These are phyloP conservation scores for Ustulina deusta DNA, from an alignment of 2,329 filamentous ascomycete genomes.

Conservation along the genomic window DNA sequence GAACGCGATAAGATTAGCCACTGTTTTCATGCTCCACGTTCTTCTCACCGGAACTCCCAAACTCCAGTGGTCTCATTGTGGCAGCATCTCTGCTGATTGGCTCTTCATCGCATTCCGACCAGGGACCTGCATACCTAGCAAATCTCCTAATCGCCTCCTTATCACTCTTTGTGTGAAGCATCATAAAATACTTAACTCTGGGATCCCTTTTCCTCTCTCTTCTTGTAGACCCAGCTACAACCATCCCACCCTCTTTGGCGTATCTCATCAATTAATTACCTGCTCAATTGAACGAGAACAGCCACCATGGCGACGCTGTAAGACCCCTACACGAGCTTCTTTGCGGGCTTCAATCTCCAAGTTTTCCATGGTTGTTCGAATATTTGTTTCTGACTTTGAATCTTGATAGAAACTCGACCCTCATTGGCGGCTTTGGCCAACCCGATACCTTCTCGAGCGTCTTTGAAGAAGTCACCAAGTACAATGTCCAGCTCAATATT, in stretches of 20 bases:
- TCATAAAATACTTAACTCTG: conserved; percentile 24
- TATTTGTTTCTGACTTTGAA: conserved; percentile 27
- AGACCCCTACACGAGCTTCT: conserved; percentile 18
- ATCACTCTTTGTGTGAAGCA: conserved; percentile 33
- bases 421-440: conserved; percentile 59
- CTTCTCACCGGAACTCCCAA: conserved; percentile 42
- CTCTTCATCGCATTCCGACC: not conserved
- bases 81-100: conserved; percentile 48
- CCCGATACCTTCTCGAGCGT: conserved; percentile 67
- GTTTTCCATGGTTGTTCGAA: not conserved
- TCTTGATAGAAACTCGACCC: conserved; percentile 63
- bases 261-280: conserved; percentile 19
- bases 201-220: conserved; percentile 13
- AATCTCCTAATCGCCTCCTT: conserved; percentile 44
- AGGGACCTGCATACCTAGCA: conserved; percentile 39
- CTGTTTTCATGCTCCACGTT: conserved; percentile 21
- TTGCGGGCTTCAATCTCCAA: not conserved
- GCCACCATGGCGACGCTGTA: conserved; percentile 50
- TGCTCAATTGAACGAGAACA: conserved; percentile 24
- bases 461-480: conserved; percentile 72
- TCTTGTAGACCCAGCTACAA: conserved; percentile 12
- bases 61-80: conserved; percentile 51
- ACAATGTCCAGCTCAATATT: conserved; percentile 88
- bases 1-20: conserved; percentile 37
- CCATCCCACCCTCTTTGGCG: conserved; percentile 18